Conservation (phyloP, 2,329 filamentous ascomycete genomes). For the Cladosporium phlei region DNA sequence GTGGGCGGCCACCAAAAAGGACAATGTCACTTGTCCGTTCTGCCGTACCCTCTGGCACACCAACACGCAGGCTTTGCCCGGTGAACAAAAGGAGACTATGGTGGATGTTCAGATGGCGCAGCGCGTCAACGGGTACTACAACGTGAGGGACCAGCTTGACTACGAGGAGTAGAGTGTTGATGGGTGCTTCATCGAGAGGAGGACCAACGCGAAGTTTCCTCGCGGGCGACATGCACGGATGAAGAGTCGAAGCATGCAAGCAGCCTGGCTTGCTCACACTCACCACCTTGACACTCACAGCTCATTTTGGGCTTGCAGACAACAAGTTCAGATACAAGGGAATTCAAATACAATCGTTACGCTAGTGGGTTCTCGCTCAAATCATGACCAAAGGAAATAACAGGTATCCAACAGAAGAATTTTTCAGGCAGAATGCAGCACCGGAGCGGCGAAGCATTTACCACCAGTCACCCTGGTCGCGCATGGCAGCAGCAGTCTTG, state of each 20-base stretch:
- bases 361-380: conserved; percentile 12
- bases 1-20: conserved; percentile 37
- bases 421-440: neutral
- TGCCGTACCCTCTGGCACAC: conserved; percentile 28
- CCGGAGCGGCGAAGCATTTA: conserved; percentile 15
- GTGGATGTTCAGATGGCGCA: conserved; percentile 18
- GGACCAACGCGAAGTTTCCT: no score
- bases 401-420: no score
- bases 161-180: no score
- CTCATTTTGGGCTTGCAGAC: no score
- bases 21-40: conserved; percentile 28
- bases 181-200: no score
- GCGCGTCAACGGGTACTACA: conserved; percentile 27
- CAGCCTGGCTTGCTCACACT: no score
- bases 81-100: conserved; percentile 17
- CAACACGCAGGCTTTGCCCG: conserved; percentile 15
- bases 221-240: no score
- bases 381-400: neutral
- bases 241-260: no score
- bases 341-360: conserved; percentile 10
- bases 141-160: conserved; percentile 29
- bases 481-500: conserved; percentile 93
- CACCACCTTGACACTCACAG: no score
- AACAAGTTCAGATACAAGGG: neutral
- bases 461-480: conserved; percentile 95